Evolutionary conservation across 1,284 basidiomycete species (phyloP).

Genomic region (Puccinia horiana): DNA sequence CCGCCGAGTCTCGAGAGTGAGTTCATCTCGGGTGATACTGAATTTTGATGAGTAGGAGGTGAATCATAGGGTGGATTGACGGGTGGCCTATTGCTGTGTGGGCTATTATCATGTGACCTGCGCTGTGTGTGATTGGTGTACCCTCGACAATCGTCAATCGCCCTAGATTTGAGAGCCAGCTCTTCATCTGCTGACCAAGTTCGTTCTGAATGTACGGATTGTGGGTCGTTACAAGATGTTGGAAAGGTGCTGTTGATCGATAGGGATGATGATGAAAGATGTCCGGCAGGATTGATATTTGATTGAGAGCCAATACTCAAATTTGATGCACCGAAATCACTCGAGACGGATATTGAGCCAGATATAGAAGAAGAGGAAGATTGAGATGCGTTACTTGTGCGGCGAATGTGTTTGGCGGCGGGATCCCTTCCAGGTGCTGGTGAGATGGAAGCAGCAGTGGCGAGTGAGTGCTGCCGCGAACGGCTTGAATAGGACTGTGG

Average conservation of each 20-base stretch:
- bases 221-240: no score
- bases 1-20: background rate
- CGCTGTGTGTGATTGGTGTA: background rate
- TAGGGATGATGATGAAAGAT: slow-evolving; percentile 9
- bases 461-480: no score
- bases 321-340: background rate
- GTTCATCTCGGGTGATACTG: background rate
- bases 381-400: no score
- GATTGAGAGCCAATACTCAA: slow-evolving; percentile 6
- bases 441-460: no score
- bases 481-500: no score
- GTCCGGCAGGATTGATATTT: background rate
- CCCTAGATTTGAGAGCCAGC: background rate
- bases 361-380: slow-evolving; percentile 12
- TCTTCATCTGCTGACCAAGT: no score
- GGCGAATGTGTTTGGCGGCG: no score
- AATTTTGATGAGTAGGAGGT: background rate
- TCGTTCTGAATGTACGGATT: no score
- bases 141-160: background rate
- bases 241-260: background rate
- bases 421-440: no score
- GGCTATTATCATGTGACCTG: background rate
- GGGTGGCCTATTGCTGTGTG: background rate
- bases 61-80: background rate
- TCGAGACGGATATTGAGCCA: background rate